Base-by-base conservation (phyloP, 441 rosid genomes). In the Hura crepitans region DNA sequence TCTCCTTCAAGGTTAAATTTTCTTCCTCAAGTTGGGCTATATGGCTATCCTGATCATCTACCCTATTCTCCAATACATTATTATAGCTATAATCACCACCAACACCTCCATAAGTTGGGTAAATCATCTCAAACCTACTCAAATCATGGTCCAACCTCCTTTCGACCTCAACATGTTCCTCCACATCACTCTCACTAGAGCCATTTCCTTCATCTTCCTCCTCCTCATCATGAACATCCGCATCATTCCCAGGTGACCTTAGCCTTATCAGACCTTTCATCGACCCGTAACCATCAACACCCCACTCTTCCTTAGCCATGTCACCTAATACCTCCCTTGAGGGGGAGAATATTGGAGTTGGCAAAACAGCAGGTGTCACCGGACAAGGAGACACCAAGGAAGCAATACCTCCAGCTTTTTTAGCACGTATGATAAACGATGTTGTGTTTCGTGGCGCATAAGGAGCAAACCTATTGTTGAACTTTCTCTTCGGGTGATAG, bases 291-390 rank as follows among this genome's bases (percentile, higher is more conserved):
- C 99, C 99, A 85, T 94, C 95, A 51, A 94, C 97, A 0, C 97
- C 97, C 99, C 97, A 94, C 68, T 94, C 97, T 75, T 94, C 97
- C 79, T 92, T 92, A 0, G 97, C 99, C 94, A 87, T 90, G 72
- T 92, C 97, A 15, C 96, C 99, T 73, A 94, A 71, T 0, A 90
- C 89, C 84, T 94, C 99, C 72, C 90, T 83, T 0, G 99, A 86
- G 0, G 97, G 99, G 0, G 97, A 92, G 22, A 92, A 89, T 66
- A 89, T 86, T 0, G 98, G 97, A 0, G 97, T 90, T 0, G 98
- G 97, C 74, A 92, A 75, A 6, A 92, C 93, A 0, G 97, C 88
- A 0, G 99, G 99, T 0, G 99, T 95, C 50, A 89, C 93, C 0
- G 98, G 96, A 56, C 89, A 87, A 0, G 99, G 98, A 0, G 95